Evolutionary conservation across 768 basidiomycete genomes (phyloP).

Genomic region (Neoboletus subvelutipes): DNA sequence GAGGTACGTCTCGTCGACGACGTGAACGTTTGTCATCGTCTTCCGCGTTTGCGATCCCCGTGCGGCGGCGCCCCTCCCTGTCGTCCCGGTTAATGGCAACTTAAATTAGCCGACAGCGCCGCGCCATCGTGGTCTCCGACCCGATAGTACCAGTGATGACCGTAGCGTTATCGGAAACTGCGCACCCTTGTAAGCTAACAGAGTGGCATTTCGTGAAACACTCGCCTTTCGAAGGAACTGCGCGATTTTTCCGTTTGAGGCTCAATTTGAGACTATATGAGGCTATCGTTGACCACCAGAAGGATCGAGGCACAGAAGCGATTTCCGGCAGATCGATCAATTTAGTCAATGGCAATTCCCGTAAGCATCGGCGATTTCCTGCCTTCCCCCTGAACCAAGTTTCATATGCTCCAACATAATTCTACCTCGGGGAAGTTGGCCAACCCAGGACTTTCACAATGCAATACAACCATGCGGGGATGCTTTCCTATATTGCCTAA

Average conservation of each 20-base stretch:
- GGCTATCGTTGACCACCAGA: neutral
- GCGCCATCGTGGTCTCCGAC: neutral
- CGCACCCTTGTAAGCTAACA: neutral
- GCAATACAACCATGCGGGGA: slow-evolving; percentile 28
- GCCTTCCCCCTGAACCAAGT: slow-evolving; percentile 4
- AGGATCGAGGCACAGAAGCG: slow-evolving; percentile 1
- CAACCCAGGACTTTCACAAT: neutral
- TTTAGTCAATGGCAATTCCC: slow-evolving; percentile 16
- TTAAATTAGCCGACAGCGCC: neutral
- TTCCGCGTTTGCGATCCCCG: neutral
- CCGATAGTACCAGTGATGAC: neutral
- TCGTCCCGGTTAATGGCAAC: neutral
- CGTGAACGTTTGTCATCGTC: neutral
- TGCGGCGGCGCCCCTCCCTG: neutral
- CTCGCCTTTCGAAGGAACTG: slow-evolving; percentile 4
- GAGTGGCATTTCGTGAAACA: slow-evolving; percentile 1
- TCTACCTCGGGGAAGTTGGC: neutral
- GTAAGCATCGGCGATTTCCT: slow-evolving; percentile 5
- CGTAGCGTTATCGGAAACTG: neutral
- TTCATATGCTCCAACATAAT: neutral
- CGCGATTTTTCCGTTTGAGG: slow-evolving; percentile 1
- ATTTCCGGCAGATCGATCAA: slow-evolving; percentile 1
- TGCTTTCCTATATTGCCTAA: slow-evolving; percentile 9
- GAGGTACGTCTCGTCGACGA: neutral
- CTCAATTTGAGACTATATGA: neutral